Evolutionary conservation across 345 rosid genomes (phyloP).

Genomic region (Microthlaspi erraticum): DNA sequence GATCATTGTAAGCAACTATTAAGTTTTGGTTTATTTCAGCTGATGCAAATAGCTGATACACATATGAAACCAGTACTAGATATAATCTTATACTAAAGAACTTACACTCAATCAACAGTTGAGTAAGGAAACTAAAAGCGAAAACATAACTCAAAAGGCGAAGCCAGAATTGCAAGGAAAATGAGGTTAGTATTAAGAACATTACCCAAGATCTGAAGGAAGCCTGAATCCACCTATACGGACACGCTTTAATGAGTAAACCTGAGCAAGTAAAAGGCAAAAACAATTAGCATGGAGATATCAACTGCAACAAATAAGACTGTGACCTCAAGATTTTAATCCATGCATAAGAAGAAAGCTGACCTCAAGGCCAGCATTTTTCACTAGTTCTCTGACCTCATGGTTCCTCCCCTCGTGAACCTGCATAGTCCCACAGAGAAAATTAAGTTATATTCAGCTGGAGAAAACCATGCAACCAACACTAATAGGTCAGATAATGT

Average conservation of each 20-base stretch:
- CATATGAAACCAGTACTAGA: not conserved
- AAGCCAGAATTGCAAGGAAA: not conserved
- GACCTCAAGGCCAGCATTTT: conserved; percentile 96
- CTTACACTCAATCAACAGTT: not conserved
- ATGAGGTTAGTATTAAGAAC: conserved; percentile 7
- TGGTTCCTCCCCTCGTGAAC: conserved; percentile 98
- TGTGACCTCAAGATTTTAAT: too few species aligned
- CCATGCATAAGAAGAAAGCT: conserved; percentile 37
- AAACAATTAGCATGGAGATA: not conserved
- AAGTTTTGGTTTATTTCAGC: not conserved
- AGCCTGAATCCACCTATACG: conserved; percentile 93
- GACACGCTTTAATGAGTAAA: conserved; percentile 76
- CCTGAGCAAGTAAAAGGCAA: conserved; percentile 52
- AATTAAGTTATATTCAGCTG: not conserved
- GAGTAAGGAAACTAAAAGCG: not conserved
- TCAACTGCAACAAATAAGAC: not conserved
- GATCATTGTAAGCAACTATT: not conserved
- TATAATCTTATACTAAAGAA: not conserved
- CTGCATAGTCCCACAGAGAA: conserved; percentile 48
- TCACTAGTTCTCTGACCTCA: conserved; percentile 93
- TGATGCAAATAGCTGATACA: not conserved
- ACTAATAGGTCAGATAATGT: conserved; percentile 16
- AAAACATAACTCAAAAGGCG: not conserved
- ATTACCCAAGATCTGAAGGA: conserved; percentile 90
- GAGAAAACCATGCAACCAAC: conserved; percentile 5